These are phyloP conservation scores for Podospora didyma DNA, from an alignment of 495 filamentous ascomycete species.

Conservation along the genomic window DNA sequence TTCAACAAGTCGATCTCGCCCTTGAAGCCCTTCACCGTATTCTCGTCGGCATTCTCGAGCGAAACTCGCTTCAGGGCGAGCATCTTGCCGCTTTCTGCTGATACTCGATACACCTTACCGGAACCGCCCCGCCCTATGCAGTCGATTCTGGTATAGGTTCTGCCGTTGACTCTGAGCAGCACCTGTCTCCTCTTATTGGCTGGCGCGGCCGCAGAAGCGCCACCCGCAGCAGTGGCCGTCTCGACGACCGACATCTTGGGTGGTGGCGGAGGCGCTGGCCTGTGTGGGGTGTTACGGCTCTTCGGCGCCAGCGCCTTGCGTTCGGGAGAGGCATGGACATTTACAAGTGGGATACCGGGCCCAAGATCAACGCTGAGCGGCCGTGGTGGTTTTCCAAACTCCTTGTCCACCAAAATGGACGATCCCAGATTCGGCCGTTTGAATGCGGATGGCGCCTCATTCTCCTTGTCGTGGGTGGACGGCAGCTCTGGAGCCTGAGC, in stretches of 20 bases:
- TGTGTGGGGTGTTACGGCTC: slow-evolving; percentile 78
- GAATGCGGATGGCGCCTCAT: slow-evolving; percentile 73
- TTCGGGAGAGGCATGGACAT: slow-evolving; percentile 45
- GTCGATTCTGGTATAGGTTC: slow-evolving; percentile 82
- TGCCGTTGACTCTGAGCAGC: slow-evolving; percentile 83
- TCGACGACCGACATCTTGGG: slow-evolving; percentile 95
- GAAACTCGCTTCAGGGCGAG: slow-evolving; percentile 92
- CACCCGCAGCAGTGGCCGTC: slow-evolving; percentile 80
- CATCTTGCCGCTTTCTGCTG: slow-evolving; percentile 92
- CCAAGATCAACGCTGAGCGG: slow-evolving; percentile 31
- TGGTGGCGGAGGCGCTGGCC: slow-evolving; percentile 77
- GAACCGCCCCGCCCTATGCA: slow-evolving; percentile 89
- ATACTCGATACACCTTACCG: slow-evolving; percentile 90
- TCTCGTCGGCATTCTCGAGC: slow-evolving; percentile 82
- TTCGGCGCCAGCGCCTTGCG: slow-evolving; percentile 66
- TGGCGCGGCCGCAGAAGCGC: slow-evolving; percentile 66
- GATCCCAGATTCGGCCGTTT: slow-evolving; percentile 39
- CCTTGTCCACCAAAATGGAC: slow-evolving; percentile 56
- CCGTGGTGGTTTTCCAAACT: slow-evolving; percentile 52
- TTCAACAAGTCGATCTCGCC: slow-evolving; percentile 93
- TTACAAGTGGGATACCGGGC: slow-evolving; percentile 8
- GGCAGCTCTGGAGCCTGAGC: slow-evolving; percentile 54
- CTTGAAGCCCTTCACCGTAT: slow-evolving; percentile 82
- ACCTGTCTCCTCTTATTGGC: slow-evolving; percentile 70
- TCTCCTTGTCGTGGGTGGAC: slow-evolving; percentile 69